Evolutionary conservation across 768 basidiomycete species (phyloP), one percentile per base, ranked within the genome.

Genomic region (Podaxis mareebaensis): DNA sequence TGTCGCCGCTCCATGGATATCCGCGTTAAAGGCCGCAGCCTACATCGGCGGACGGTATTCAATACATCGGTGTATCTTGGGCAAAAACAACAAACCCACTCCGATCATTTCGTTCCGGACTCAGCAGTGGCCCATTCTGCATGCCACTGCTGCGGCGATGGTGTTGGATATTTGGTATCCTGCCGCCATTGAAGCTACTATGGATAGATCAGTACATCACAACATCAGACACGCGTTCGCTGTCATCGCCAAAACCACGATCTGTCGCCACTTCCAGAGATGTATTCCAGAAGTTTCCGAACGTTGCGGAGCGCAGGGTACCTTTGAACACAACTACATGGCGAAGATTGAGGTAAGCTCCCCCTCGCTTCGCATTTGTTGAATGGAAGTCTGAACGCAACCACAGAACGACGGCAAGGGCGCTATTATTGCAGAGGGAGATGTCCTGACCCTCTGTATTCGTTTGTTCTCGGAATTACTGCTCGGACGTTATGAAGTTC

Each of bases 21-120:
- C 84, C 55, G 80, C 81, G 15, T 77, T 86, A 64, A 85, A 85
- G 68, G 71, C 79, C 20, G 74, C 78, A n/a, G 79, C 85, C 7
- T 86, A 77, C 67, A 85, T 87, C 56, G 81, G 79, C 1, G 83
- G 82, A n/a, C 78, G 75, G 63, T 88, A 88, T 65, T 85, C 85
- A 12, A 77, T 82, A 74, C 82, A 84, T 69, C 79, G 86, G 39
- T 78, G 75, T 48, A 72, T 88, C 40, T 74, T 78, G 20, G 84
- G 83, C 5, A 80, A 80, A 65, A 71, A 69, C 4, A 68, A 73
- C 13, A 57, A 71, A 13, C 80, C 79, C 17, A 73, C 80, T 2
- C 85, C 85, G 0, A 87, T 89, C 67, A 78, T 88, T 59, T 72
- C 80, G 5, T 89, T 89, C 76, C 79, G 86, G 26, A 89, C 88